Evolutionary conservation across 2,329 filamentous ascomycete species (phyloP), one percentile per base, ranked within the genome.

Genomic region (Fusarium sp.): DNA sequence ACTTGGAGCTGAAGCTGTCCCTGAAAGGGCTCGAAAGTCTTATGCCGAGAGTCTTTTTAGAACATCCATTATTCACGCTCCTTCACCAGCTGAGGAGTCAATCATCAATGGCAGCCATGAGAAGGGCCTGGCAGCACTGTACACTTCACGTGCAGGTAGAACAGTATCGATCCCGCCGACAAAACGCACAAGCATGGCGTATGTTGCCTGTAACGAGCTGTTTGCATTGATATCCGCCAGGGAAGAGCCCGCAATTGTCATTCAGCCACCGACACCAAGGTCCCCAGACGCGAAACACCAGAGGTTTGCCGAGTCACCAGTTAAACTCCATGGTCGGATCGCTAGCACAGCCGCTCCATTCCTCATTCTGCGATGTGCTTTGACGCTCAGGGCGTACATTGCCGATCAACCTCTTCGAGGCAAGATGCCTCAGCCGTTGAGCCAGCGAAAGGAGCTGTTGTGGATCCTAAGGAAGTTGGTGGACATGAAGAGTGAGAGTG

Each of bases 361-460:
- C 77, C 87, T 98, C 4, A 92, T 98, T 52, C 85, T 98, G 2
- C 91, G 96, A 4, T 91, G 93, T 14, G 94, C 93, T 0, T 86
- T 98, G 18, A 92, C 94, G 0, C 84, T 98, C n/a, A 92, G 94
- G 65, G 88, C 92, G 1, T 98, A 97, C 80, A 92, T 97, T 54
- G 93, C 95, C 5, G 96, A 99, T 81, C 96, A 98, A 79, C 95
- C 96, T 1, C 86, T 99, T 22, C 89, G 96, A 16, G 95, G 96
- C 0, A 89, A 92, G 59, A 96, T 97, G 91, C 96, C 96, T 6
- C 94, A 96, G 80, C 96, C 96, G 1, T 86, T 94, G 6, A 92
- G 91, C 10, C 94, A 98, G 79, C 89, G 94, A 50, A 92, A 89
- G 71, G 96, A 98, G 80, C 84, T 99, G 13, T 80, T 93, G 6